Base-by-base conservation (phyloP, 164 flowering plant species). In the Warburgia ugandensis region DNA sequence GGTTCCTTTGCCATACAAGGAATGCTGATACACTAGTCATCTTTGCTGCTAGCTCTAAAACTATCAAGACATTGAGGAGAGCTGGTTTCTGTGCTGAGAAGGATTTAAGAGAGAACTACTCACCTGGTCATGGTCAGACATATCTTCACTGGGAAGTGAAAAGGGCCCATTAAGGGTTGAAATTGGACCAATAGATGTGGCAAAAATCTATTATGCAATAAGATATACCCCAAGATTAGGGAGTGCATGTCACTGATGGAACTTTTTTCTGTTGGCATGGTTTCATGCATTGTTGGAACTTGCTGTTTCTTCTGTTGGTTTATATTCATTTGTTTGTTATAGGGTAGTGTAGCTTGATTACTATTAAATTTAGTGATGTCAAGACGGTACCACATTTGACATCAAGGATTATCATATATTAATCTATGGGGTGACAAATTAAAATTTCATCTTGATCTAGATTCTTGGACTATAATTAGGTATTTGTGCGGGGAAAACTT, bases 61-160 rank as follows among this genome's bases (percentile, higher is more conserved):
- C 95, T 30, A 88, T 77, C 39, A 63, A 73, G n/a, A 60, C 58
- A 29, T 70, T 87, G 60, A 66, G 35, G 41, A 74, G 72, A 61
- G 79, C 86, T 38, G 98, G 96, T 31, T 60, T 84, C 44, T 79
- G 88, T 30, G 92, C 72, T 22, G 81, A 87, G 65, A 70, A 73
- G 26, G 98, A 91, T 59, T 38, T 76, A 12, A 75, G 92, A 52
- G 96, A 85, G 28, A 91, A 91, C 52, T 85, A 91, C 55, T 81
- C 92, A 10, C 98, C 98, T 51, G 98, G 98, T n/a, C n/a, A n/a
- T n/a, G n/a, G n/a, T 20, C 87, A 96, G 98, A 91, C 87, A 73
- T 91, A 87, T 55, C 85, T 95, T 1, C 63, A 91, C 27, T 91
- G 96, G 96, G 98, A 91, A 78, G 73, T 87, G 87, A 87, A 85